phyloP scores from a whole-genome alignment of 169 alveolate genomes.

The Cryptosporidium parvum region DNA sequence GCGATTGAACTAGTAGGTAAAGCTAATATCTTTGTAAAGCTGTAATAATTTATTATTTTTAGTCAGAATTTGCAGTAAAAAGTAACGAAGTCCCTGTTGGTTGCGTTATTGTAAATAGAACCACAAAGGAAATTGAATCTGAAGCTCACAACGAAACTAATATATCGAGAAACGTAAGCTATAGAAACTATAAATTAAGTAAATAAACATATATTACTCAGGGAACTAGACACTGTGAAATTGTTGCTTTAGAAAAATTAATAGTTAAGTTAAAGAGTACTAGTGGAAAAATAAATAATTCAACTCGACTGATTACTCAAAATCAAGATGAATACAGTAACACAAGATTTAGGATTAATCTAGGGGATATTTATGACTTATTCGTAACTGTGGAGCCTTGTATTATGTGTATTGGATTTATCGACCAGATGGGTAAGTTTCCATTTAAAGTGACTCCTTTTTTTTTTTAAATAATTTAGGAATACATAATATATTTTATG shows the following conservation, averaged over 20 bases:
- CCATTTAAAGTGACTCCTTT: not conserved
- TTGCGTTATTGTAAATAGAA: conserved; percentile 56
- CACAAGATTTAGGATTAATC: not conserved
- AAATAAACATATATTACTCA: not conserved
- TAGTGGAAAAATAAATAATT: not conserved
- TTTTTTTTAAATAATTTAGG: not conserved
- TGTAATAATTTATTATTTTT: not conserved
- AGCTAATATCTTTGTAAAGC: not conserved
- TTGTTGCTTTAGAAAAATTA: conserved; percentile 50
- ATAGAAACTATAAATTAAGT: not conserved
- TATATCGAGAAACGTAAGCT: conserved; percentile 48
- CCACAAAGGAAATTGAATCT: conserved; percentile 52
- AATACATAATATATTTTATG: conserved; percentile 30
- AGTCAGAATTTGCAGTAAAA: conserved; percentile 27
- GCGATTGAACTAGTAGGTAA: conserved; percentile 45
- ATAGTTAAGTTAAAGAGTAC: not conserved
- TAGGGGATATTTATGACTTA: conserved; percentile 39
- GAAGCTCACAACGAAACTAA: conserved; percentile 72
- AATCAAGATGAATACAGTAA: not conserved
- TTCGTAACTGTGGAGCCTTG: conserved; percentile 75
- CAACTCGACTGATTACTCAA: not conserved
- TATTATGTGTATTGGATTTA: conserved; percentile 72
- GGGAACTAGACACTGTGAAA: conserved; percentile 73
- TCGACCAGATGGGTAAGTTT: conserved; percentile 48
- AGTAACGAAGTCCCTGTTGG: conserved; percentile 67